Base-by-base conservation (phyloP, 2,329 filamentous ascomycete species). In the Teratosphaeria gauchensis region DNA sequence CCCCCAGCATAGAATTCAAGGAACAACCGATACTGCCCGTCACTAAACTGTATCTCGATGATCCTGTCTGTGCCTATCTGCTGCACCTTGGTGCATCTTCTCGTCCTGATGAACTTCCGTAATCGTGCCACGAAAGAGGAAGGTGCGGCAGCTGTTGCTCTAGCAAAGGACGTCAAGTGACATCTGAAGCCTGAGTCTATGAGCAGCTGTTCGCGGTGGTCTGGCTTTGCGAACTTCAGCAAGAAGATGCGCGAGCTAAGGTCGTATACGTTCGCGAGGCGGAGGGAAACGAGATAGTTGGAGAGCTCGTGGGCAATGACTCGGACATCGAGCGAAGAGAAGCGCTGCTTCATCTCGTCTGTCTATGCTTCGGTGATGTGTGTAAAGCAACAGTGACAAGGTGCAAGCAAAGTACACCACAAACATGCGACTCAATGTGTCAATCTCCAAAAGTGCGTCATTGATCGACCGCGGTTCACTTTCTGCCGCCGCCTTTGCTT, bases 1-100 rank as follows among this genome's bases (percentile, higher is more conserved):
- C 94, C 94, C 56, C 89, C 89, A 1, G 94, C 92, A 71, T 96
- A 99, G 76, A 99, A 99, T 75, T 99, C 94, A 31, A 99, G 78
- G 71, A 90, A 96, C 24, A 99, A 74, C 51, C 87, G 82, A 71
- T 95, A 96, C 65, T 86, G 82, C 11, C 94, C 94, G 77, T 97
- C 91, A 66, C 89, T 95, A 72, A 99, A 96, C 67, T 88, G 83
- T 57, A 99, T 85, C 72, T 97, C 90, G 56, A 99, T 86, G 61
- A 99, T 88, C 56, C 94, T 84, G 73, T 99, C 94, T 1, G 92
- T 96, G 54, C 94, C 94, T 55, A 99, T 83, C 74, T 99, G 94
- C 1, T 80, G 77, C 9, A 99, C 84, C 0, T 83, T 80, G 0
- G 92, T 96, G 59, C 96, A 83, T 59, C 92, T 80, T 62, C 92